These are phyloP conservation scores for Takashimella koratensis DNA, from an alignment of 1,284 basidiomycete species.

Conservation along the genomic window DNA sequence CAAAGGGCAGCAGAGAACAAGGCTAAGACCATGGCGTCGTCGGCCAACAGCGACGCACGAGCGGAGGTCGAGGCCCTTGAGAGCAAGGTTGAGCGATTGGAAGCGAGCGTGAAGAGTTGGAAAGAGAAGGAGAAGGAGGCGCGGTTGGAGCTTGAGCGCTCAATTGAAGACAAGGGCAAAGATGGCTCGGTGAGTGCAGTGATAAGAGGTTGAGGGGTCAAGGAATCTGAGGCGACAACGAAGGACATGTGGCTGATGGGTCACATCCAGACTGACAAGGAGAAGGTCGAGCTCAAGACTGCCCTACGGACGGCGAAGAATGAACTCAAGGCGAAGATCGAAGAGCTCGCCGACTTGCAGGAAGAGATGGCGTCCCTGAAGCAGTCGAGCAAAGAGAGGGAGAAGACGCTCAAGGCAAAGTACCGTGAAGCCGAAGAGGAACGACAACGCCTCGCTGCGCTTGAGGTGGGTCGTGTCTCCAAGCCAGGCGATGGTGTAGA, in stretches of 20 bases:
- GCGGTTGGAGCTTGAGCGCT: slow-evolving; percentile 27
- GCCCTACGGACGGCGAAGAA: slow-evolving; percentile 27
- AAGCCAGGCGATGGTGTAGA: no score
- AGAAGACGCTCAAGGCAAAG: slow-evolving; percentile 25
- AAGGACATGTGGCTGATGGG: no score
- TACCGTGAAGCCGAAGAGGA: slow-evolving; percentile 28
- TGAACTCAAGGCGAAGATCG: slow-evolving; percentile 21
- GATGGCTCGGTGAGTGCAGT: slow-evolving; percentile 17
- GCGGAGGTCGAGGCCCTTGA: slow-evolving; percentile 19
- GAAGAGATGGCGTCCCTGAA: slow-evolving; percentile 30
- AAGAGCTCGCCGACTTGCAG: slow-evolving; percentile 27
- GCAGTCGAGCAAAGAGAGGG: slow-evolving; percentile 28
- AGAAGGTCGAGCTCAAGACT: slow-evolving; percentile 27
- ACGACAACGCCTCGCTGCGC: slow-evolving; percentile 18
- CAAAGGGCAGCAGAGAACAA: slow-evolving; percentile 23
- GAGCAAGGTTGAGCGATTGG: slow-evolving; percentile 21
- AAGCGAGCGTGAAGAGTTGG: slow-evolving; percentile 20
- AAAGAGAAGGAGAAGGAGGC: slow-evolving; percentile 30
- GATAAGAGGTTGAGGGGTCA: no score
- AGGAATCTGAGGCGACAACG: no score
- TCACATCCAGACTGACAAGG: slow-evolving; percentile 16
- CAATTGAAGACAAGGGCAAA: slow-evolving; percentile 30
- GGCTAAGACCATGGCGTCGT: slow-evolving; percentile 12
- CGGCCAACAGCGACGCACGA: slow-evolving; percentile 9
- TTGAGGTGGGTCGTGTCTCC: slow-evolving; percentile 23